Evolutionary conservation across 768 basidiomycete species (phyloP), one percentile per base, ranked within the genome.

Genomic region (Lentinula aciculospora): DNA sequence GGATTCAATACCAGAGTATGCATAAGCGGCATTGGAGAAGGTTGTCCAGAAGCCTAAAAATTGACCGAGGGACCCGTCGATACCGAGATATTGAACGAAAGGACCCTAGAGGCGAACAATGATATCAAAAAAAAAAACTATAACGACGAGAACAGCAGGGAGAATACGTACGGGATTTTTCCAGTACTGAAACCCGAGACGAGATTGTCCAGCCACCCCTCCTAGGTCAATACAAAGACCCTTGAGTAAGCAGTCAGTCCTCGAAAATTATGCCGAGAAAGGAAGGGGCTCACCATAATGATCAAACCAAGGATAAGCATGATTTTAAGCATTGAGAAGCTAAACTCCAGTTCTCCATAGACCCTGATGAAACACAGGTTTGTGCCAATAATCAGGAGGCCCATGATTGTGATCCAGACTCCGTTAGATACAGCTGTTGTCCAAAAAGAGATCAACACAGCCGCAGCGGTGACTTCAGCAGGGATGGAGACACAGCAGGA

Each of bases 1-100:
- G 13, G 64, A 62, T 68, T 88, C 84, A 61, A 86, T 80, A 21
- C 85, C 85, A 58, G 81, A 77, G 71, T 82, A 84, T 1, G 86
- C 83, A 74, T 85, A 90, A 1, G 80, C 82, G 68, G 46, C 46
- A n/a, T 47, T 47, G 12, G 46, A 47, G 21, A 47, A 47, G 12
- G 46, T 47, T 10, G 46, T 69, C 70, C 69, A 73, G 50, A 74
- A 77, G 45, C 53, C 89, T 78, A 37, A 83, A 80, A 72, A 84
- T 62, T 67, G 73, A 68, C 81, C 82, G 39, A 51, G 45, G 8
- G 51, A 25, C 8, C 39, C 39, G 8, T 28, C 5, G 15, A 59
- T 57, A 44, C 44, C 12, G 42, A 61, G 59, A 36, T 51, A 63
- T 60, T 55, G 60, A 47, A 37, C 56, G 50, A 31, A 63, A 4